phyloP scores from a whole-genome alignment of 2,329 filamentous ascomycete genomes.

The Capronia epimyces region DNA sequence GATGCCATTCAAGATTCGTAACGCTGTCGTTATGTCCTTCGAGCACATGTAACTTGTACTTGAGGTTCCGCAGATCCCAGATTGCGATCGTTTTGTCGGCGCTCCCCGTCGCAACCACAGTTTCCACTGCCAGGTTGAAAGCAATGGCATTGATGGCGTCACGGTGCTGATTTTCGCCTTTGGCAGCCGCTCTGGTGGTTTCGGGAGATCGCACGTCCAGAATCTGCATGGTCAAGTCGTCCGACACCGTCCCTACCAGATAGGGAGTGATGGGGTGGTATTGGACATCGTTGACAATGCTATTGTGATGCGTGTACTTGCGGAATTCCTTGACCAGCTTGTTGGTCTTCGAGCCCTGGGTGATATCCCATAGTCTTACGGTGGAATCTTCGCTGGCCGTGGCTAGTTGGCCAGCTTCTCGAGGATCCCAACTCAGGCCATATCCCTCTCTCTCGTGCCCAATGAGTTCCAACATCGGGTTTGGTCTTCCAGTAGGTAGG shows the following conservation, averaged over 20 bases:
- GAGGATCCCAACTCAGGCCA: constrained; percentile 86
- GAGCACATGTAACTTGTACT: constrained; percentile 81
- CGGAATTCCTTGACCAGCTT: constrained; percentile 65
- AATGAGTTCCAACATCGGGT: constrained; percentile 75
- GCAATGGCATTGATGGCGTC: constrained; percentile 95
- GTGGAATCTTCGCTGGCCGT: constrained; percentile 91
- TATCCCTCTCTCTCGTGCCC: constrained; percentile 89
- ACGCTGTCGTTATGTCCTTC: constrained; percentile 86
- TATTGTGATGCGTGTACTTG: constrained; percentile 79
- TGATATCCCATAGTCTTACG: constrained; percentile 88
- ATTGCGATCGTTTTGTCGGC: constrained; percentile 92
- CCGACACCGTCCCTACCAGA: constrained; percentile 87
- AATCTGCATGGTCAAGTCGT: constrained; percentile 89
- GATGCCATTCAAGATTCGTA: constrained; percentile 91
- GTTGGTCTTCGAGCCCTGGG: constrained; percentile 63
- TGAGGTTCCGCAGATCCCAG: constrained; percentile 90
- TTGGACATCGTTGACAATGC: constrained; percentile 95
- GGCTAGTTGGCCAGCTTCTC: constrained; percentile 71
- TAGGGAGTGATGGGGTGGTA: constrained; percentile 81
- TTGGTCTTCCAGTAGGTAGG: constrained; percentile 66
- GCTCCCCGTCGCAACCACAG: constrained; percentile 83
- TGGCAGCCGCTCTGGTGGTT: constrained; percentile 58
- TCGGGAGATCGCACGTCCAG: constrained; percentile 72
- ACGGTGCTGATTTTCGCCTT: constrained; percentile 67
- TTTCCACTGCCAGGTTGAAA: constrained; percentile 89